Evolutionary conservation across 495 filamentous ascomycete genomes (phyloP).

Genomic region (Aspergillus wentii): DNA sequence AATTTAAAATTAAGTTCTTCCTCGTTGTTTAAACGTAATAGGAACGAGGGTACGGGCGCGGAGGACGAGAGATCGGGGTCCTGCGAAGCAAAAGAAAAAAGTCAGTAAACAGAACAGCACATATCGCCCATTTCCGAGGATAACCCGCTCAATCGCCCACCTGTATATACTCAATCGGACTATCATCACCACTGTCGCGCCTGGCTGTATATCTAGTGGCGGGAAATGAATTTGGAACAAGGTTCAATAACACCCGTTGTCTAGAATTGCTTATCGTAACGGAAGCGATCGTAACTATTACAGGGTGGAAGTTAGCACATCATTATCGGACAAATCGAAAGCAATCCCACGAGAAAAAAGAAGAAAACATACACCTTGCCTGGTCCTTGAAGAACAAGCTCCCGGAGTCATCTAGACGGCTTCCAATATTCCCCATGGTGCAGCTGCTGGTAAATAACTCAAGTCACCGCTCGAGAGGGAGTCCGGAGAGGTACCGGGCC

Average conservation of each 20-base stretch:
- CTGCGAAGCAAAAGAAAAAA: slow-evolving; percentile 41
- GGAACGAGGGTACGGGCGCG: slow-evolving; percentile 60
- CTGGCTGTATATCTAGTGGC: slow-evolving; percentile 73
- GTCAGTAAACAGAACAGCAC: not conserved
- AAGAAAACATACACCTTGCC: slow-evolving; percentile 61
- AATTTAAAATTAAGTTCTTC: slow-evolving; percentile 91
- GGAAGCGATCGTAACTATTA: slow-evolving; percentile 76
- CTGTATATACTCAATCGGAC: slow-evolving; percentile 85
- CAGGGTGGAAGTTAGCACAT: slow-evolving; percentile 10
- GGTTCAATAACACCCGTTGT: slow-evolving; percentile 65
- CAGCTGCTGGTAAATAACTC: slow-evolving; percentile 13
- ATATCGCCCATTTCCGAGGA: too few species aligned
- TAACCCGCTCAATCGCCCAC: slow-evolving; percentile 48
- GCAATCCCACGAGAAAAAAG: not conserved
- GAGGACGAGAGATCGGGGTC: slow-evolving; percentile 67
- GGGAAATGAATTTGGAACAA: slow-evolving; percentile 86
- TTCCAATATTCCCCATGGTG: slow-evolving; percentile 89
- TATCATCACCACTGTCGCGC: slow-evolving; percentile 68
- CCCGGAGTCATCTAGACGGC: slow-evolving; percentile 81
- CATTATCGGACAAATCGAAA: not conserved
- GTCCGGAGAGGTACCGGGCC: slow-evolving; percentile 26
- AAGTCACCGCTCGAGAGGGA: slow-evolving; percentile 27
- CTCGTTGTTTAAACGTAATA: slow-evolving; percentile 82
- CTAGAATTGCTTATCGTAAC: slow-evolving; percentile 74
- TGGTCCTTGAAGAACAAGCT: slow-evolving; percentile 86